Conservation (phyloP, 805 yeast genomes). For the Candida sithepensis region DNA sequence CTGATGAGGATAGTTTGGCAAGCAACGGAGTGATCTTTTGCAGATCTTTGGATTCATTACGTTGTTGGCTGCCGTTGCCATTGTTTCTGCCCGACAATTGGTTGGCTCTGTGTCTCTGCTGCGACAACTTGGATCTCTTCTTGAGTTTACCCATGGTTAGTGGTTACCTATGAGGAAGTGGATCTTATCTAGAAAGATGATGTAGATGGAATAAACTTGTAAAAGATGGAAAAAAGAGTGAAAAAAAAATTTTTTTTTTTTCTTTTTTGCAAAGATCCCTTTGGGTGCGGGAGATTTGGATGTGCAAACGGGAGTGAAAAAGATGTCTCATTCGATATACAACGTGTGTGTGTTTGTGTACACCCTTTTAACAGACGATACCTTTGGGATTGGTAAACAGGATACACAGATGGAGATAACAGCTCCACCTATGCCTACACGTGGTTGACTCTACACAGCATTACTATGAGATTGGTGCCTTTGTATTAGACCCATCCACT, state of each 20-base stretch:
- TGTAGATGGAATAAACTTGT: too few relatives aligned
- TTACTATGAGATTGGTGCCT: too few relatives aligned
- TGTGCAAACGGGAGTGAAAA: background rate
- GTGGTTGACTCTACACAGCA: too few relatives aligned
- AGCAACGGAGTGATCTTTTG: conserved; percentile 66
- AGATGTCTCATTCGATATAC: background rate
- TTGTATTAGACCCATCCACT: too few relatives aligned
- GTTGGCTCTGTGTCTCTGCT: conserved; percentile 17
- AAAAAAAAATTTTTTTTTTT: background rate
- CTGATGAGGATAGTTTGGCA: conserved; percentile 55
- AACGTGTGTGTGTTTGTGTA: too few relatives aligned
- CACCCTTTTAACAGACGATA: too few relatives aligned
- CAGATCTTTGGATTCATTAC: conserved; percentile 31
- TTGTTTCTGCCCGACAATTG: too few relatives aligned
- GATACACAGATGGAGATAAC: too few relatives aligned
- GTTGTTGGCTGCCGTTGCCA: conserved; percentile 32
- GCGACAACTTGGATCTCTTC: conserved; percentile 55
- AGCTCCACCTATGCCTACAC: too few relatives aligned
- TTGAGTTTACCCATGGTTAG: conserved; percentile 68
- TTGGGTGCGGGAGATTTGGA: background rate
- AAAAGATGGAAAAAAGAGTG: background rate
- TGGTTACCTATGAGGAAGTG: too few relatives aligned
- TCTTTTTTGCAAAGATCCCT: background rate
- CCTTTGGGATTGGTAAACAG: too few relatives aligned
- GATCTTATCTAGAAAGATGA: too few relatives aligned